phyloP scores from a whole-genome alignment of 176 grass and related monocot species.

The Puya raimondii region DNA sequence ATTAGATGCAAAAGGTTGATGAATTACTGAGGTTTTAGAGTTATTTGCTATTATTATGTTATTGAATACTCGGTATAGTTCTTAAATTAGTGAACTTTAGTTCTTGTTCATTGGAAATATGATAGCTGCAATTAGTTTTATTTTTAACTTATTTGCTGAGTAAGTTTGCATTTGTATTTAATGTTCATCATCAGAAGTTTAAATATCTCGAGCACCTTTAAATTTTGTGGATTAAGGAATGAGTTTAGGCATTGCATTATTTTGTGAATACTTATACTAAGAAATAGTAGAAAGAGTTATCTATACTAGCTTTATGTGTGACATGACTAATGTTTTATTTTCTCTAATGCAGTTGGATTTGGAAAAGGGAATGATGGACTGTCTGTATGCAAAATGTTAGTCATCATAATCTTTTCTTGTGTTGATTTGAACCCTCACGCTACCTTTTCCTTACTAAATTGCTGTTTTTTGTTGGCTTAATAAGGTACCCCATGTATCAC shows the following conservation, averaged over 20 bases:
- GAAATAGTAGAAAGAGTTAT: not conserved
- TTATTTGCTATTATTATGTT: too few relatives aligned
- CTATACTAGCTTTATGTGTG: not conserved
- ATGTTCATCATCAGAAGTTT: too few relatives aligned
- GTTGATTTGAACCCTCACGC: conserved; percentile 7
- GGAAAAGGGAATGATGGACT: conserved; percentile 99
- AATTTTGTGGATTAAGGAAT: too few relatives aligned
- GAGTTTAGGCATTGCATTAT: too few relatives aligned
- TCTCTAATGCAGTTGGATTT: conserved; percentile 65
- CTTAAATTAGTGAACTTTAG: not conserved
- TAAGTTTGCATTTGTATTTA: too few relatives aligned
- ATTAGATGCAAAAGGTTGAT: not conserved
- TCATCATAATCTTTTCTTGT: not conserved
- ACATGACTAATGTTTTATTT: conserved; percentile 14
- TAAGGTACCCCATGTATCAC: conserved; percentile 87
- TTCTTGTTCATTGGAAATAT: not conserved
- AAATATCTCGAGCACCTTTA: too few relatives aligned
- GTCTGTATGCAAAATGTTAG: conserved; percentile 98
- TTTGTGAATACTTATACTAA: not conserved
- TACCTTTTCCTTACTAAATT: conserved; percentile 5
- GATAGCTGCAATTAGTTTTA: too few relatives aligned
- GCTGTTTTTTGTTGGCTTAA: conserved; percentile 13
- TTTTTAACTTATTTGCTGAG: too few relatives aligned
- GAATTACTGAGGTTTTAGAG: not conserved
- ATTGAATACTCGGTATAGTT: not conserved